Evolutionary conservation across 805 yeast species (phyloP), one percentile per base, ranked within the genome.

Genomic region (Saccharomycopsis olivae): DNA sequence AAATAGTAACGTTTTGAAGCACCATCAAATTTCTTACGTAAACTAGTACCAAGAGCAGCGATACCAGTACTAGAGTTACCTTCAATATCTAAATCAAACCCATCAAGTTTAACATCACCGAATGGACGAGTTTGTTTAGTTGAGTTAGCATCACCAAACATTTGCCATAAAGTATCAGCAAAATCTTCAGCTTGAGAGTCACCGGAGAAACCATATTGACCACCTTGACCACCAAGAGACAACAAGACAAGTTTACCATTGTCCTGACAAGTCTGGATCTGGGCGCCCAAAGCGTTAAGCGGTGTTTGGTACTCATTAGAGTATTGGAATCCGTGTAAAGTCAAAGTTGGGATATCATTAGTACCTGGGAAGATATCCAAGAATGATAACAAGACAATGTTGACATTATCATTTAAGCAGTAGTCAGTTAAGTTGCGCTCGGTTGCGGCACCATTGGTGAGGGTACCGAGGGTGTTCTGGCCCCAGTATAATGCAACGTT

Each of bases 61-160:
- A 66, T 70, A 29, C 83, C 84, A n/a, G 61, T 58, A 39, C 59
- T 56, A 34, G 55, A 48, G 42, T 59, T 59, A 54, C 65, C 63
- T 60, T 89, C 97, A 51, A 83, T 74, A 59, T 89, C 97, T 48
- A 88, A 78, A 58, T 89, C 97, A 56, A 87, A 88, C 18, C 97
- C 97, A 58, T 89, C 96, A 34, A 89, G 23, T 21, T 30, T 8
- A 9, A 38, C 59, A 62, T 28, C 64, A 36, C 76, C 85, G 50
- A 79, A 78, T 44, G 71, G 57, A 47, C 63, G 48, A 44, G 17
- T 15, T 13, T n/a, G 33, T 14, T 27, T 27, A 4, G 35, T 20
- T 10, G 46, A 37, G 24, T 40, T 38, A 14, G 35, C 24, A 23
- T 44, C 73, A 46, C 78, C 79, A 52, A 82, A 73, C 38, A 72